A percentile compares a stretch with the other conserved stretches of the same genome.
Evolutionary conservation across 805 yeast species (phyloP).

Genomic region (Dipodascus albidus): DNA sequence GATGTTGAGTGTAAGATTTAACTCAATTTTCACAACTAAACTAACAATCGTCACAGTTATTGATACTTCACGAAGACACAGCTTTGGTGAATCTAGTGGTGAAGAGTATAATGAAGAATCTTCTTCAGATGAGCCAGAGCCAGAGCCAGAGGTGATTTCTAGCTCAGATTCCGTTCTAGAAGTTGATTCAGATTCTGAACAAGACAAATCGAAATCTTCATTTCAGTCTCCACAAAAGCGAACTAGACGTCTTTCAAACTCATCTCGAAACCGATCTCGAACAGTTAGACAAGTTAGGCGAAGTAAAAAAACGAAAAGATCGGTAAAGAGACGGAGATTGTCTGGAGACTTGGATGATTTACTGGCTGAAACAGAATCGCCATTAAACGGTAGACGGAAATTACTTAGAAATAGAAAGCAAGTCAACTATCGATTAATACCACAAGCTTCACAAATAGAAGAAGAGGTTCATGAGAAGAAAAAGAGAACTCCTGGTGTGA

Average conservation of each 20-base stretch:
- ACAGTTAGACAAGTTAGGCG: neutral
- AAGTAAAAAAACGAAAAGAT: neutral
- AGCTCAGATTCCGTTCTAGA: neutral
- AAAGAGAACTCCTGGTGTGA: constrained; percentile 38
- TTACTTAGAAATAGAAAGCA: constrained; percentile 53
- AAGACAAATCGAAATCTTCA: neutral
- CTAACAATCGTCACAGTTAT: too few species aligned
- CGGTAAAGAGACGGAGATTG: neutral
- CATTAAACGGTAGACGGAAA: constrained; percentile 16
- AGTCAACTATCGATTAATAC: constrained; percentile 73
- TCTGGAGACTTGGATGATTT: constrained; percentile 16
- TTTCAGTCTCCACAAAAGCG: neutral
- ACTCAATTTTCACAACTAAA: too few species aligned
- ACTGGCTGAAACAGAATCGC: constrained; percentile 30
- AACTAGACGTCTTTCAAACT: neutral
- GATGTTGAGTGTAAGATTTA: neutral
- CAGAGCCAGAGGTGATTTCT: neutral
- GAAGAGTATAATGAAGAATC: constrained; percentile 1
- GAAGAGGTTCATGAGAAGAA: constrained; percentile 21
- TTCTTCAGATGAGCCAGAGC: neutral
- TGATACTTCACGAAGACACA: neutral
- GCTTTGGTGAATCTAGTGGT: neutral
- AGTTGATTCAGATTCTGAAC: neutral
- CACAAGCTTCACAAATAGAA: constrained; percentile 43
- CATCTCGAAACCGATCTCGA: neutral